These are phyloP conservation scores for Parachlorella kessleri DNA, from an alignment of 139 green algal species.

Conservation along the genomic window DNA sequence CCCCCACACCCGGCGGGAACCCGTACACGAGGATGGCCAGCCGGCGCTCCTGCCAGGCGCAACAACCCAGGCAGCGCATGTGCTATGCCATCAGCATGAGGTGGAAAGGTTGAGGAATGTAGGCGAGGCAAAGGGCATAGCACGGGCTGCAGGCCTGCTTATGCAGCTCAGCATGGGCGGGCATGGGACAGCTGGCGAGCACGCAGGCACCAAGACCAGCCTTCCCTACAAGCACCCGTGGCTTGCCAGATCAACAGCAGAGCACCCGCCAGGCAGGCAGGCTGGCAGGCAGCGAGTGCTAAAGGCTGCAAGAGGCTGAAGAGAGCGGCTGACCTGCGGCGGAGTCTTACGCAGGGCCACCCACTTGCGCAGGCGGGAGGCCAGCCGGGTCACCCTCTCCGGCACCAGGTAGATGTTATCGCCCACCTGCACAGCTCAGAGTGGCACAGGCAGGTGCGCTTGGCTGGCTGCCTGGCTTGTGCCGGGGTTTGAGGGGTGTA, in stretches of 20 bases:
- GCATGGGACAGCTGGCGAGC: background rate
- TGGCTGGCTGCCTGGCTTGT: no score
- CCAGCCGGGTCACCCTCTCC: conserved; percentile 80
- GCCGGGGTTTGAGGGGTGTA: no score
- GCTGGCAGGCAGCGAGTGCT: background rate
- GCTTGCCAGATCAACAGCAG: background rate
- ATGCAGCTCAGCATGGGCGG: background rate
- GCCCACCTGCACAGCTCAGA: no score
- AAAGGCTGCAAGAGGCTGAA: no score
- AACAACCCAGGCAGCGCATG: no score
- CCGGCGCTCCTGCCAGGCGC: conserved; percentile 57
- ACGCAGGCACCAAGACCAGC: no score
- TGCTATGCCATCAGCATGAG: no score
- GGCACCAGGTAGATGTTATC: conserved; percentile 94
- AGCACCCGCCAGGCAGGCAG: background rate
- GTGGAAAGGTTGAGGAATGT: background rate
- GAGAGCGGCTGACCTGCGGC: no score
- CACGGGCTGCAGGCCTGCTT: no score
- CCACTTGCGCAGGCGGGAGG: conserved; percentile 78
- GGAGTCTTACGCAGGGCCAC: conserved; percentile 50
- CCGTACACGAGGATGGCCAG: conserved; percentile 90
- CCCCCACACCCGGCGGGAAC: conserved; percentile 96
- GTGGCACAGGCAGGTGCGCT: no score
- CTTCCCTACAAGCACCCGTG: no score
- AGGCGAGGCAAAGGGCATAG: background rate